Percentiles rank a stretch among this genome's conserved stretches.
Conservation (phyloP, 148 eudicot genomes). For the Mesembryanthemum crystallinum region DNA sequence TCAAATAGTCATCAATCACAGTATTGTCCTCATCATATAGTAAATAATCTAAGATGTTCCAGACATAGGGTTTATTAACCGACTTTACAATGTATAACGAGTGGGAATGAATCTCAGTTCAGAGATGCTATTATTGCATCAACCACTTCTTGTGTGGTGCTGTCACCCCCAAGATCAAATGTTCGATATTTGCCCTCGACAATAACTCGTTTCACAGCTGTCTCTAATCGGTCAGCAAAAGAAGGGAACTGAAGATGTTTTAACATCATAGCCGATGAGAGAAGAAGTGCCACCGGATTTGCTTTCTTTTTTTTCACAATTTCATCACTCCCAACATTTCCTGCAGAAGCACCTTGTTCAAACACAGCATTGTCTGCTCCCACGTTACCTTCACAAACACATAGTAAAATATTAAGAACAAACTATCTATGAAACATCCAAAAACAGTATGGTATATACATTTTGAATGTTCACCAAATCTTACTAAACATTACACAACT, state of each 20-base stretch:
- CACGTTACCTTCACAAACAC: slow-evolving; percentile 36
- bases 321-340: slow-evolving; percentile 43
- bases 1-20: too few relatives aligned
- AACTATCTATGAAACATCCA: too few relatives aligned
- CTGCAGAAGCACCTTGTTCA: slow-evolving; percentile 63
- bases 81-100: slow-evolving; percentile 2
- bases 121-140: slow-evolving; percentile 43
- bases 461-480: too few relatives aligned
- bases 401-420: not conserved
- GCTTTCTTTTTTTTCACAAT: slow-evolving; percentile 41
- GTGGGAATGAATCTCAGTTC: slow-evolving; percentile 22
- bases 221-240: slow-evolving; percentile 53
- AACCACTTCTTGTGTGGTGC: slow-evolving; percentile 49
- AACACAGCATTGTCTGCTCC: slow-evolving; percentile 53
- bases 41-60: too few relatives aligned
- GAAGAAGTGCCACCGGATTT: slow-evolving; percentile 59
- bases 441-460: too few relatives aligned
- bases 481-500: too few relatives aligned
- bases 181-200: slow-evolving; percentile 44
- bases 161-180: slow-evolving; percentile 45
- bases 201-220: slow-evolving; percentile 53
- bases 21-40: too few relatives aligned
- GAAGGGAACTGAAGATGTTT: slow-evolving; percentile 60
- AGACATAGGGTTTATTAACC: slow-evolving; percentile 9
- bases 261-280: slow-evolving; percentile 59